Percentiles rank a stretch among this genome's conserved stretches.
phyloP scores from a whole-genome alignment of 805 yeast genomes.

The Wickerhamiella sorbophila region DNA sequence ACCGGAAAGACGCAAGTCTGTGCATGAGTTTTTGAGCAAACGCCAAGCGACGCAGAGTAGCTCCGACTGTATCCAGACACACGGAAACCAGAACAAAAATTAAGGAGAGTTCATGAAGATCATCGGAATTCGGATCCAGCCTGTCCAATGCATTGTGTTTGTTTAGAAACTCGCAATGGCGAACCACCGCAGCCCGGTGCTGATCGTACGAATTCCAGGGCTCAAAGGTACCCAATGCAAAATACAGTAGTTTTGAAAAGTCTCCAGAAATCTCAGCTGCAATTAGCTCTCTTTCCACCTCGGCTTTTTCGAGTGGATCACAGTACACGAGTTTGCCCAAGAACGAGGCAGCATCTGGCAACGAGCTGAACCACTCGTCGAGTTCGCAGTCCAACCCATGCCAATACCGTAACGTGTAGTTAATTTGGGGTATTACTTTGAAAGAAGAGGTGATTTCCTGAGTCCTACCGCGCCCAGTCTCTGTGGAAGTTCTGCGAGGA shows the following conservation, averaged over 20 bases:
- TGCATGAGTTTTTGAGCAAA: slow-evolving; percentile 4
- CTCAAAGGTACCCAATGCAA: neutral
- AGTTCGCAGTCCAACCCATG: slow-evolving; percentile 12
- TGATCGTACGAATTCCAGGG: neutral
- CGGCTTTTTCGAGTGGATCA: neutral
- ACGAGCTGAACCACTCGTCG: slow-evolving; percentile 11
- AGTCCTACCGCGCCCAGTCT: slow-evolving; percentile 15
- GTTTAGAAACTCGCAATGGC: neutral
- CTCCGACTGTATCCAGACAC: neutral
- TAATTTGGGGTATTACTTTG: slow-evolving; percentile 15
- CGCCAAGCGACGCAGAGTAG: slow-evolving; percentile 6
- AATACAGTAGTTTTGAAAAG: neutral
- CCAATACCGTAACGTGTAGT: slow-evolving; percentile 9
- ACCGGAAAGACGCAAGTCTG: slow-evolving; percentile 12
- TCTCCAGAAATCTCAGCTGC: neutral
- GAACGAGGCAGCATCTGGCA: neutral
- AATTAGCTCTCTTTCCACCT: neutral
- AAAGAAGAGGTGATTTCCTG: slow-evolving; percentile 15
- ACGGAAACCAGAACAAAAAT: slow-evolving; percentile 5
- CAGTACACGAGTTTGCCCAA: neutral
- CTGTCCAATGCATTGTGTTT: neutral
- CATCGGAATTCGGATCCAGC: neutral
- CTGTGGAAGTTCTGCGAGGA: slow-evolving; percentile 3
- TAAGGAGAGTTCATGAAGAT: slow-evolving; percentile 4
- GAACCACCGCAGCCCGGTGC: neutral